These are phyloP conservation scores for Coemansia sp. DNA, from an alignment of 371 early-diverging fungal genomes.

Conservation along the genomic window DNA sequence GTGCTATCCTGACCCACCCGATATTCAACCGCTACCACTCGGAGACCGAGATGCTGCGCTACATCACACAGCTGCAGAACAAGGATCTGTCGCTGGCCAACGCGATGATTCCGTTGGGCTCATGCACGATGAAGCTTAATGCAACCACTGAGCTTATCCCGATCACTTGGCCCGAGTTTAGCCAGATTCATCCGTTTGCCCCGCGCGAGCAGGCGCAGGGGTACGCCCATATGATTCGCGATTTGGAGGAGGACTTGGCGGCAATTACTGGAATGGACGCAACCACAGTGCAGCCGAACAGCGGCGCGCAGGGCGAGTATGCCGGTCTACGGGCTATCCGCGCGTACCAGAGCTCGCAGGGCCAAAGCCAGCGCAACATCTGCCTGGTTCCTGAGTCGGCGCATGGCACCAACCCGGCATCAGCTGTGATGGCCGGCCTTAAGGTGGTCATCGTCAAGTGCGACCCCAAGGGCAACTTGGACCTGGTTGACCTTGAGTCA, in stretches of 20 bases:
- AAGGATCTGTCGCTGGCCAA: constrained; percentile 94
- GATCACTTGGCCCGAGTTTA: constrained; percentile 95
- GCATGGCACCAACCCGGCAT: constrained; percentile 99
- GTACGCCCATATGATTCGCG: constrained; percentile 80
- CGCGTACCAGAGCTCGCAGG: constrained; percentile 83
- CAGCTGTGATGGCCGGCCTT: constrained; percentile 95
- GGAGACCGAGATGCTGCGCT: constrained; percentile 98
- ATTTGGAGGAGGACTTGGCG: constrained; percentile 82
- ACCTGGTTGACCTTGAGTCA: constrained; percentile 80
- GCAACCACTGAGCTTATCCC: constrained; percentile 98
- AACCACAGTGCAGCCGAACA: constrained; percentile 94
- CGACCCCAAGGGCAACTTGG: constrained; percentile 85
- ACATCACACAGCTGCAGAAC: constrained; percentile 88
- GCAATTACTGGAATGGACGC: constrained; percentile 93
- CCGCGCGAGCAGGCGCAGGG: constrained; percentile 90
- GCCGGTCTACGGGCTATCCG: constrained; percentile 92
- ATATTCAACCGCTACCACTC: constrained; percentile 94
- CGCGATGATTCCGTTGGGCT: constrained; percentile 97
- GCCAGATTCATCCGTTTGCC: constrained; percentile 93
- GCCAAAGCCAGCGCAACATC: constrained; percentile 81
- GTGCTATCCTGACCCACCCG: constrained; percentile 77
- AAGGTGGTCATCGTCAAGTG: constrained; percentile 92
- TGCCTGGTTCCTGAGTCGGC: constrained; percentile 97
- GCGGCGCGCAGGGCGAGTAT: constrained; percentile 98
- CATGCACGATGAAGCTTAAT: constrained; percentile 98